These are phyloP conservation scores for carrot (Daucus carota) DNA, from an alignment of 129 eudicot genomes.

Conservation along the genomic window DNA sequence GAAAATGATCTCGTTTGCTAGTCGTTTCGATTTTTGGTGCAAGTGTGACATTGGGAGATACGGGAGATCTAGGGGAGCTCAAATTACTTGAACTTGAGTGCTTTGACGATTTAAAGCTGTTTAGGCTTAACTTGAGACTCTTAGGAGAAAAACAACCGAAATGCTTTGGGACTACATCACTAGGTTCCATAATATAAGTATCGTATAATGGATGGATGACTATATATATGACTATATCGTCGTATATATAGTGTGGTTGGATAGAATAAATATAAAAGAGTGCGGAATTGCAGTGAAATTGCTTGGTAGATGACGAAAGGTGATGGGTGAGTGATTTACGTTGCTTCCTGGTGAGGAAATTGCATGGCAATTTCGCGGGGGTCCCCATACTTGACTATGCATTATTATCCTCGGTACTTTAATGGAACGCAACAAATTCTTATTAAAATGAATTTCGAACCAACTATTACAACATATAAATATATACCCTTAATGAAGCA, in stretches of 20 bases:
- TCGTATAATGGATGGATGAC: neutral
- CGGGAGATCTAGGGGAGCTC: constrained; percentile 34
- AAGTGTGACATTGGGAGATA: constrained; percentile 8
- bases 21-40: neutral
- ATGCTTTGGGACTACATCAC: constrained; percentile 23
- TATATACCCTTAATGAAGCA: neutral
- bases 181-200: constrained; percentile 20
- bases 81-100: constrained; percentile 17
- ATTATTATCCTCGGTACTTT: neutral
- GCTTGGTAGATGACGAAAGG: neutral
- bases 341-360: constrained; percentile 37
- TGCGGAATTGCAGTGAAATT: neutral
- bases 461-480: neutral
- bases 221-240: neutral
- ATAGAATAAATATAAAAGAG: neutral
- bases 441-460: neutral
- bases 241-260: neutral
- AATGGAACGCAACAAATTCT: neutral
- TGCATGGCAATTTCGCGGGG: constrained; percentile 62
- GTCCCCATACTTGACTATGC: constrained; percentile 20
- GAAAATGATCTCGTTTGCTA: constrained; percentile 28
- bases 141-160: constrained; percentile 41
- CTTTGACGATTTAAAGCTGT: constrained; percentile 19
- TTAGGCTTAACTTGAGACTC: constrained; percentile 27
- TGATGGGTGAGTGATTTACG: constrained; percentile 8